Evolutionary conservation across 257 asterid species (phyloP), one percentile per base, ranked within the genome.

Genomic region (Phtheirospermum japonicum): DNA sequence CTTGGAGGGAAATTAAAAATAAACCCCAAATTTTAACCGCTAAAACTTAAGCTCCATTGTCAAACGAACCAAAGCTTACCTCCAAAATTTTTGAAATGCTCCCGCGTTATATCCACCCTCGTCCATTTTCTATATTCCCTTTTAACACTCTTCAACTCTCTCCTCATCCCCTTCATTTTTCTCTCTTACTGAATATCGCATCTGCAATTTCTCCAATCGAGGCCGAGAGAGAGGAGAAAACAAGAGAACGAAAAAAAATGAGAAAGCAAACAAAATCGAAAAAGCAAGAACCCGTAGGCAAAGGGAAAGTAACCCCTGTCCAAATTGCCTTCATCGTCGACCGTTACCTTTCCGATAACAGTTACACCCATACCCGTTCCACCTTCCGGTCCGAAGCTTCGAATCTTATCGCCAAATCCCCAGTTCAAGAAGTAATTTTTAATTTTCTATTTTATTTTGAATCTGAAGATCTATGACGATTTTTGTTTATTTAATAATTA

Each of bases 271-370:
- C 59, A 68, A 89, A 57, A 70, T 73, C 84, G 4, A 89, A 77
- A 67, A 86, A 73, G 17, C 61, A 79, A 11, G 93, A 84, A 16
- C 68, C 48, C 26, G 59, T 92, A 0, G 99, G 97, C 6, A 89
- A 85, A 67, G 99, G 99, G 45, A 85, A 89, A 37, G 86, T 92
- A 4, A 86, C 95, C 2, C 91, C 95, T 1, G 83, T 85, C 14
- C 97, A 92, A 78, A 63, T 89, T 0, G 99, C 97, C 0, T 92
- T 89, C 85, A 79, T 92, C 68, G 99, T 92, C n/a, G 97, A 92
- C 13, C 93, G 99, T 0, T 92, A 92, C 71, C 93, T 92, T 51
- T 70, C 76, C 30, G 97, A 92, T 77, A 92, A 82, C 71, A 57
- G 43, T 19, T 87, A 55, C 59, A 32, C 71, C 28, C 76, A 71